Base-by-base conservation (phyloP, 371 early-diverging fungal species). In the Amoeboradix gromovi region DNA sequence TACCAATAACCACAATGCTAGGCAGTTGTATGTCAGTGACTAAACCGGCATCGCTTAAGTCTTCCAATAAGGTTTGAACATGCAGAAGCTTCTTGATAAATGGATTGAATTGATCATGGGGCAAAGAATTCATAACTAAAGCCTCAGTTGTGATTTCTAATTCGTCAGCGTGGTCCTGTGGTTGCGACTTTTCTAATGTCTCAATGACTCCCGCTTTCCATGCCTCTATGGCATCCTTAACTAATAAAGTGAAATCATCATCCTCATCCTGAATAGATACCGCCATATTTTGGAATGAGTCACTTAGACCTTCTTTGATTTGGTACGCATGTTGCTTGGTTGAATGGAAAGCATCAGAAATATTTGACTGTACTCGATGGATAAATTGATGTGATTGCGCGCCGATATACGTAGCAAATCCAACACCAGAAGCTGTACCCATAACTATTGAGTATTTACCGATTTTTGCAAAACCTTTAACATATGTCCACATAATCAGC, bases 1-100 rank as follows among this genome's bases (percentile, higher is more conserved):
- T 87, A 0, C 98, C 98, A 72, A 98, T 83, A 1, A 96, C 98
- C 30, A 97, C 95, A 70, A 98, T 95, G 75, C 89, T 87, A 0
- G 99, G 99, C 28, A 97, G 66, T 66, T 68, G 28, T 28, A 67
- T 27, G 27, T 67, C 67, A 67, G 28, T 27, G 5, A 5, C 67
- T 16, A 67, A 5, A 5, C 48, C 48, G 48, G 22, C 48, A 12
- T 22, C 48, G 22, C 22, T 48, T 5, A 48, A 22, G 12, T 48
- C 22, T 48, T 48, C 48, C 67, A 67, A 29, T 16, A 67, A 16
- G 17, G 12, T 17, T 27, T 67, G 67, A 27, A 67, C 67, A 27
- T 67, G 5, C 17, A 67, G 67, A 12, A 67, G 27, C 29, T 67
- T 27, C 67, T 29, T 67, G 27, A 67, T 67, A 5, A 67, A 29